phyloP scores from a whole-genome alignment of 768 basidiomycete species.

The Cystobasidium onofrii region DNA sequence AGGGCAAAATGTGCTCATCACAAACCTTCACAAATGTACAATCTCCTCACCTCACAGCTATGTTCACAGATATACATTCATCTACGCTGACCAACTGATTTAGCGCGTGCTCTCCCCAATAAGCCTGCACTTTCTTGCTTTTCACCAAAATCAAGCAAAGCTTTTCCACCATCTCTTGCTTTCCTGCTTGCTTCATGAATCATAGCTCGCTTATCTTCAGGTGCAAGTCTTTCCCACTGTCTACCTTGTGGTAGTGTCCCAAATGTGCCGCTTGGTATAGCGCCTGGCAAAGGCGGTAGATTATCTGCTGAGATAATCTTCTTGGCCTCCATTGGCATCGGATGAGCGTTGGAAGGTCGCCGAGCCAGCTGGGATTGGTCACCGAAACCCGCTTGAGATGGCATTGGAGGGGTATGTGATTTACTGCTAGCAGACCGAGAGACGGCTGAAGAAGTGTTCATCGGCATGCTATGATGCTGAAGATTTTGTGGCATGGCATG shows the following conservation, averaged over 20 bases:
- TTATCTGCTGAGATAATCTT: slow-evolving; percentile 1
- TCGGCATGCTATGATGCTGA: slow-evolving; percentile 22
- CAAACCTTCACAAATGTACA: neutral
- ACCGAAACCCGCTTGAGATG: slow-evolving; percentile 3
- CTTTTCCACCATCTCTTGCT: slow-evolving; percentile 21
- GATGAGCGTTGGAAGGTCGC: neutral
- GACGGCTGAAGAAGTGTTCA: neutral
- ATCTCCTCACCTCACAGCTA: neutral
- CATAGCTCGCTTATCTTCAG: slow-evolving; percentile 8
- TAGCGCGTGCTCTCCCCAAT: neutral
- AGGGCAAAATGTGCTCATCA: too few species aligned
- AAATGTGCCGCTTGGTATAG: slow-evolving; percentile 10
- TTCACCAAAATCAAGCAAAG: slow-evolving; percentile 33
- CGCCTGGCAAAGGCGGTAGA: neutral
- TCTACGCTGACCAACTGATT: neutral
- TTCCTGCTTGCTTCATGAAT: slow-evolving; percentile 19
- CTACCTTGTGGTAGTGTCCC: slow-evolving; percentile 20
- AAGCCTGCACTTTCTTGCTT: neutral
- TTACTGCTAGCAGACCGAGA: neutral
- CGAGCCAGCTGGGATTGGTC: neutral
- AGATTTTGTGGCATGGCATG: slow-evolving; percentile 13
- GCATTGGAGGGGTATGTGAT: neutral
- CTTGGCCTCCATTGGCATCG: neutral
- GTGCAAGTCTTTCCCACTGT: slow-evolving; percentile 27
- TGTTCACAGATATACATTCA: neutral